Base-by-base conservation (phyloP, 2,329 filamentous ascomycete genomes). In the Acephala macrosclerotiorum region DNA sequence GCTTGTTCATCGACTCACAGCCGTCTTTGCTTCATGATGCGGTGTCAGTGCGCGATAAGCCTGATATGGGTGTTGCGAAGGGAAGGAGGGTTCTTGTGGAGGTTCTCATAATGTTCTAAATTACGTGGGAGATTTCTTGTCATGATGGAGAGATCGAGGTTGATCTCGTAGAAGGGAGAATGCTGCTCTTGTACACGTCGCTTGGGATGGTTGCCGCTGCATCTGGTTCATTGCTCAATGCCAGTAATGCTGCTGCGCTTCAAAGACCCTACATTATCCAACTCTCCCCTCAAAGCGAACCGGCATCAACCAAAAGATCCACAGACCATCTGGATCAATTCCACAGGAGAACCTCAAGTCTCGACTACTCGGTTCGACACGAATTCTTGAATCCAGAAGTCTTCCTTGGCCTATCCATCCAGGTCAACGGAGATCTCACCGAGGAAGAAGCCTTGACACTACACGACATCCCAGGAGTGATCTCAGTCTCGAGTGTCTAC, bases 331-430 rank as follows among this genome's bases (percentile, higher is more conserved):
- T 47, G 9, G 35, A 57, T 35, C 36, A 60, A n/a, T 69, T 69
- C 20, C 67, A 65, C 14, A 67, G 63, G 36, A 55, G 59, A 58
- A 64, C 67, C 18, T 36, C 55, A 22, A 22, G 18, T 40, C 22
- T 70, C 14, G 40, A 63, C 7, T 70, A 70, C 35, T 60, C 49
- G 20, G 60, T 65, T 33, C 64, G 66, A 12, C 58, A 66, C 25
- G 68, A 70, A 42, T 70, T 68, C 42, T 61, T 42, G 22, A 68
- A 68, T 60, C 47, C 64, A 12, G 57, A 65, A 58, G 36, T 70
- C 16, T 68, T 70, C 40, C 53, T 66, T 16, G 66, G 68, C 14
- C 18, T 70, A 5, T 70, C 68, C 1, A 67, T 70, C n/a, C 64
- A 68, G 47, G 61, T 66, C 14, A 65, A 58, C 22, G 64, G 59